phyloP scores from a whole-genome alignment of 2,329 filamentous ascomycete genomes.

The Cucurbitaria berberidis region DNA sequence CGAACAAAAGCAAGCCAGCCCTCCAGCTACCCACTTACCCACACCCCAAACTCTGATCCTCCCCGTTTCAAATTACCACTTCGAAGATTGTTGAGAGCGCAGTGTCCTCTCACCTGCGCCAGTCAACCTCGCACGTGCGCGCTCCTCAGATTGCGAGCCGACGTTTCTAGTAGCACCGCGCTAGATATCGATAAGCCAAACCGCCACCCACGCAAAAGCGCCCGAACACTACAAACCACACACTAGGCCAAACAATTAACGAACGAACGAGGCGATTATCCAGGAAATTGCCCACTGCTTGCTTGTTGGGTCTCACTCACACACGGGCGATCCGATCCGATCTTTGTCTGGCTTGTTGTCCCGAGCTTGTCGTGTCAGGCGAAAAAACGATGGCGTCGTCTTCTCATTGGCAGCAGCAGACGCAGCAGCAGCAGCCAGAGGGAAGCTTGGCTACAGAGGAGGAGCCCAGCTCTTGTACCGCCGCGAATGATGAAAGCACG shows the following conservation, averaged over 20 bases:
- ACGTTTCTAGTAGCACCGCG: conserved; percentile 8
- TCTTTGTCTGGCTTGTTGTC: no score
- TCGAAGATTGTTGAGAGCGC: no score
- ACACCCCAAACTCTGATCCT: neutral
- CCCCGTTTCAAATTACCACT: no score
- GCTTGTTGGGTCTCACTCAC: conserved; percentile 6
- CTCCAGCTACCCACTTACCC: neutral
- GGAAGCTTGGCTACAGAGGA: conserved; percentile 25
- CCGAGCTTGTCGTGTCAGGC: no score
- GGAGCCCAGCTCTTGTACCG: conserved; percentile 18
- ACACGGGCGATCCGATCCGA: conserved; percentile 6
- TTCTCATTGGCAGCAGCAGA: no score
- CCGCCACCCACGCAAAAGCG: conserved; percentile 17
- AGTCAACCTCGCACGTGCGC: conserved; percentile 43
- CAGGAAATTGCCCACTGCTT: no score
- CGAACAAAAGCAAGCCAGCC: neutral
- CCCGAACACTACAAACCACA: conserved; percentile 21
- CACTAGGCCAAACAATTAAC: no score
- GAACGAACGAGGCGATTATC: no score
- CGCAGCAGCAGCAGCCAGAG: conserved; percentile 24
- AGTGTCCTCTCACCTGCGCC: conserved; percentile 14
- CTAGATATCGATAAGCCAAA: conserved; percentile 18
- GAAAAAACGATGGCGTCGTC: conserved; percentile 39
- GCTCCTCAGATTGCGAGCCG: conserved; percentile 23
- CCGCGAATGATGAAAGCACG: conserved; percentile 34